Conservation (phyloP, 768 basidiomycete genomes). For the Calocera viscosa region DNA sequence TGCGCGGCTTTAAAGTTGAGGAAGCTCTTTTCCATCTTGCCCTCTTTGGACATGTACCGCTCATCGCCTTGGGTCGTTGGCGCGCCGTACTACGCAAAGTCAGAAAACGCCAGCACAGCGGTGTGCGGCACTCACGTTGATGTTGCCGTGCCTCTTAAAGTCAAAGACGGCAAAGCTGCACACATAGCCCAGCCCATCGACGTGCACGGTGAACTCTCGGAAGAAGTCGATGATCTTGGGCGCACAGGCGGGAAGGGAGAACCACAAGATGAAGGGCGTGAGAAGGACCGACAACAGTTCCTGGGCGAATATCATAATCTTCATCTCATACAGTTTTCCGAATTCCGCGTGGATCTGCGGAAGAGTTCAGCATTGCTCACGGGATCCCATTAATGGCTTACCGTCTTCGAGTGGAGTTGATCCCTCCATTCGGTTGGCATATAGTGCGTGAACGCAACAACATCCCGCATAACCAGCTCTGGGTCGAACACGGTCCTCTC, state of each 20-base stretch:
- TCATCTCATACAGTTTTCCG: conserved; percentile 86
- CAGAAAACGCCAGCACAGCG: not conserved
- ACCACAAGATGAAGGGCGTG: conserved; percentile 89
- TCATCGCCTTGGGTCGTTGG: conserved; percentile 55
- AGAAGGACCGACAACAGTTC: conserved; percentile 84
- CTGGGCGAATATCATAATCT: conserved; percentile 71
- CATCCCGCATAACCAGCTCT: conserved; percentile 80
- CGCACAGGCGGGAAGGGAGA: conserved; percentile 79
- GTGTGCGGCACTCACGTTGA: conserved; percentile 44
- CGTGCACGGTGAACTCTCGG: conserved; percentile 92
- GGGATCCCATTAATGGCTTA: conserved; percentile 23
- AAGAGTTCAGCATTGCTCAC: not conserved
- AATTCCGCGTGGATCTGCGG: conserved; percentile 81
- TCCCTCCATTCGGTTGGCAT: conserved; percentile 90
- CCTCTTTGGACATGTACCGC: conserved; percentile 73
- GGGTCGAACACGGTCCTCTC: conserved; percentile 91
- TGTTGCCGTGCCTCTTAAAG: conserved; percentile 86
- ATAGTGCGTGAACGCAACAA: conserved; percentile 89
- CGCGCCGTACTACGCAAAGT: conserved; percentile 58
- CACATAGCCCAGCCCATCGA: conserved; percentile 91
- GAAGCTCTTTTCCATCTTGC: conserved; percentile 99
- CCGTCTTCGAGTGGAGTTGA: conserved; percentile 77
- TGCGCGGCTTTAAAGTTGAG: conserved; percentile 91
- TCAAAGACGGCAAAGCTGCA: conserved; percentile 98
- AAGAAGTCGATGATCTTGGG: conserved; percentile 93